Percentiles rank a stretch among this genome's conserved stretches.
phyloP scores from a whole-genome alignment of 2,329 filamentous ascomycete species.

The Curvularia spicifera region DNA sequence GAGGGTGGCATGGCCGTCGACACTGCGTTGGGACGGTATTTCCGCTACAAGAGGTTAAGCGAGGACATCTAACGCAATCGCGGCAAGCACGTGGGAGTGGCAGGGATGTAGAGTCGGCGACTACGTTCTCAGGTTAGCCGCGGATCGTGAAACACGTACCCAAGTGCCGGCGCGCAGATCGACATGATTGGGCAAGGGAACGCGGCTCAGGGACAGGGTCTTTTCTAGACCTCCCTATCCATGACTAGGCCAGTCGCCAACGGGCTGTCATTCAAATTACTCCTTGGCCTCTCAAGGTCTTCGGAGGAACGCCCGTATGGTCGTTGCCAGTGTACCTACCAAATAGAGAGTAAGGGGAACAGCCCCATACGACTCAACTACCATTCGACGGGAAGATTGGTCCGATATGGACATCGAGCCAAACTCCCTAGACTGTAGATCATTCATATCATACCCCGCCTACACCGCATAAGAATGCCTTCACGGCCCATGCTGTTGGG shows the following conservation, averaged over 20 bases:
- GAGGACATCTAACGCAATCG: slow-evolving; percentile 8
- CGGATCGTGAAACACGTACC: slow-evolving; percentile 16
- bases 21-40: slow-evolving; percentile 17
- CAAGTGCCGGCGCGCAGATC: slow-evolving; percentile 15
- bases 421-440: neutral
- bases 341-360: slow-evolving; percentile 4
- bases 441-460: neutral
- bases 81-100: slow-evolving; percentile 15
- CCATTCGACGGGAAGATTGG: neutral
- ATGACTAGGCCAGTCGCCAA: slow-evolving; percentile 3
- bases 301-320: slow-evolving; percentile 1
- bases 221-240: neutral
- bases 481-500: neutral
- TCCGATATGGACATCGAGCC: slow-evolving; percentile 5
- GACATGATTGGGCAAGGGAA: neutral
- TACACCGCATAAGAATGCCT: slow-evolving; percentile 3
- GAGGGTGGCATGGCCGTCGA: slow-evolving; percentile 3
- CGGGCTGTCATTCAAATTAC: slow-evolving; percentile 1
- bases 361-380: neutral
- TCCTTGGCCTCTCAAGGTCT: neutral
- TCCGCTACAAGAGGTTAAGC: slow-evolving; percentile 10
- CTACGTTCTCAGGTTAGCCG: slow-evolving; percentile 8
- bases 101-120: slow-evolving; percentile 20
- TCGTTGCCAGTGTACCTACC: neutral
- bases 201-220: slow-evolving; percentile 4